A percentile compares a stretch with the other conserved stretches of the same genome.
Evolutionary conservation across 768 basidiomycete genomes (phyloP).

Genomic region (Boletus rufocinnamomeus): DNA sequence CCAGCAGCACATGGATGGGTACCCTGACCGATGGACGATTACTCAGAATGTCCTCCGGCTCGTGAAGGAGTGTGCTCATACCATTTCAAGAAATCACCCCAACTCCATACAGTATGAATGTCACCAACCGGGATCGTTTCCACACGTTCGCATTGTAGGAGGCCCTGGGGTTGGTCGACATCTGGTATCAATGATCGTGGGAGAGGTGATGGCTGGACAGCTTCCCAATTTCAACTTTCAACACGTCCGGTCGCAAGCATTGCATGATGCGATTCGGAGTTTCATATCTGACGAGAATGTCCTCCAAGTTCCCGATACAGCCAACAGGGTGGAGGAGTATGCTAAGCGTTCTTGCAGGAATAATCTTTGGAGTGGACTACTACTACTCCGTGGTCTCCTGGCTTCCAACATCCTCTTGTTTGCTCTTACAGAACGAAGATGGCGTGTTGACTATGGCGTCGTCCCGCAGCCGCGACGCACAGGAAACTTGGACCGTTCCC

Average conservation of each 20-base stretch:
- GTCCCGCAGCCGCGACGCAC: neutral
- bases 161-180: neutral
- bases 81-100: neutral
- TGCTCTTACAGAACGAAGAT: no score
- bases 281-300: no score
- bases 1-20: no score
- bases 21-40: slow-evolving; percentile 32
- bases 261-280: slow-evolving; percentile 1
- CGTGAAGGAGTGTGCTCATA: slow-evolving; percentile 2
- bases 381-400: no score
- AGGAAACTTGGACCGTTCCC: no score
- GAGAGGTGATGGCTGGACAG: no score
- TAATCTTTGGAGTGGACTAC: no score
- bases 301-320: neutral
- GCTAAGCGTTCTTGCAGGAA: neutral
- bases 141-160: slow-evolving; percentile 7
- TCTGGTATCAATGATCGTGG: neutral
- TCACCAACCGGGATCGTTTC: no score
- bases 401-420: no score
- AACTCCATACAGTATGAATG: slow-evolving; percentile 11
- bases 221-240: slow-evolving; percentile 15
- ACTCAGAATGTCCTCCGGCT: slow-evolving; percentile 29
- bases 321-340: slow-evolving; percentile 6
- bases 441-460: no score
- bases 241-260: neutral